These are phyloP conservation scores for Pichia phayaonensis DNA, from an alignment of 805 yeast genomes.

Conservation along the genomic window DNA sequence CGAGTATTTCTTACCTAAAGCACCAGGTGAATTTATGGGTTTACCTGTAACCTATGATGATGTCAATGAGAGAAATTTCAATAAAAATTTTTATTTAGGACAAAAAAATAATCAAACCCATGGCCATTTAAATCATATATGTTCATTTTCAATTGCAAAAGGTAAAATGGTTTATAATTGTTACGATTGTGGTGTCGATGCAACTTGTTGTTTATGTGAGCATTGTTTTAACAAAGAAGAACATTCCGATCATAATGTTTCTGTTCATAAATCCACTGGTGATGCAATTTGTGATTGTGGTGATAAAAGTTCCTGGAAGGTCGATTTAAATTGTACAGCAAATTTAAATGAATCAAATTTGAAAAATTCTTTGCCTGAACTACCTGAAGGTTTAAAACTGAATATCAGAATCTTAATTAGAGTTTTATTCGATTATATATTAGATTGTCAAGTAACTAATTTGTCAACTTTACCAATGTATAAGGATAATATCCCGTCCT, in stretches of 20 bases:
- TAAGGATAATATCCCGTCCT: not conserved
- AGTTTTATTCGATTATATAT: constrained; percentile 33
- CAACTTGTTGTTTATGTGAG: constrained; percentile 69
- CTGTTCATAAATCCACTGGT: constrained; percentile 41
- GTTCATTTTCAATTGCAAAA: constrained; percentile 53
- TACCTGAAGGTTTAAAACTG: constrained; percentile 16
- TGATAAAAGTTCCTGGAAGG: constrained; percentile 57
- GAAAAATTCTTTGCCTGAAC: not conserved
- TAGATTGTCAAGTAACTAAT: constrained; percentile 33
- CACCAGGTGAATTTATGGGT: not conserved
- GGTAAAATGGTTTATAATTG: constrained; percentile 71
- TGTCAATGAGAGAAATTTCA: constrained; percentile 13
- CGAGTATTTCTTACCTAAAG: constrained; percentile 7
- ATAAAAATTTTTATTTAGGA: constrained; percentile 17
- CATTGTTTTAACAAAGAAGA: constrained; percentile 65
- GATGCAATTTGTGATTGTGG: constrained; percentile 71
- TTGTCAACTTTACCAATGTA: constrained; percentile 21
- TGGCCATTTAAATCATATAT: constrained; percentile 53
- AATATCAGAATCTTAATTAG: constrained; percentile 24
- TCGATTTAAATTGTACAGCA: constrained; percentile 41
- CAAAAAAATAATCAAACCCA: constrained; percentile 17
- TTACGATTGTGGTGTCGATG: constrained; percentile 68
- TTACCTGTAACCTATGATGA: constrained; percentile 23
- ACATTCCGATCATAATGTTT: constrained; percentile 60
- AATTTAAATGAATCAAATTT: constrained; percentile 10